Evolutionary conservation across 2,329 filamentous ascomycete species (phyloP).

Genomic region (Curvularia spicifera): DNA sequence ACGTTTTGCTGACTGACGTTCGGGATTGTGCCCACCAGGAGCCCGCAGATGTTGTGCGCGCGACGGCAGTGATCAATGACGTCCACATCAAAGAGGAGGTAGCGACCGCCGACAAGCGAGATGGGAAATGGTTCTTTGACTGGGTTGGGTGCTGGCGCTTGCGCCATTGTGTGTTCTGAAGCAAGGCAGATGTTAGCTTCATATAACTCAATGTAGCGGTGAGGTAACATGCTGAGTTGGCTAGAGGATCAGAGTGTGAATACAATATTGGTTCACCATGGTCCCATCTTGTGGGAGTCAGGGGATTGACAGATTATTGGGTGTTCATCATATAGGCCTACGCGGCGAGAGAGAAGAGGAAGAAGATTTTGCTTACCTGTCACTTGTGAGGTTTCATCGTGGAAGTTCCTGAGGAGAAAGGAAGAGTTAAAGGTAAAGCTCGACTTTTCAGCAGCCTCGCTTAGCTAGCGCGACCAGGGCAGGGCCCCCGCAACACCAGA

Average conservation of each 20-base stretch:
- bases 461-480: constrained; percentile 18
- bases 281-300: constrained; percentile 62
- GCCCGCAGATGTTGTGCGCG: constrained; percentile 81
- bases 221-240: constrained; percentile 20
- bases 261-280: constrained; percentile 57
- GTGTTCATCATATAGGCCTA: constrained; percentile 63
- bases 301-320: constrained; percentile 83
- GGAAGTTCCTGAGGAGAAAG: constrained; percentile 25
- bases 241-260: constrained; percentile 52
- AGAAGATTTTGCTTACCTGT: constrained; percentile 35
- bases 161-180: constrained; percentile 39
- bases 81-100: constrained; percentile 87
- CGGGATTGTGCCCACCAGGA: constrained; percentile 84
- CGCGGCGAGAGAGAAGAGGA: background rate
- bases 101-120: constrained; percentile 78
- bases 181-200: constrained; percentile 29
- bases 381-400: constrained; percentile 47
- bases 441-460: constrained; percentile 31
- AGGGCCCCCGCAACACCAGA: constrained; percentile 15
- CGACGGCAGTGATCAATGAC: constrained; percentile 79
- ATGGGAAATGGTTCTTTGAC: constrained; percentile 72
- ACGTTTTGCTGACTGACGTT: constrained; percentile 95
- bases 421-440: constrained; percentile 19
- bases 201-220: constrained; percentile 15
- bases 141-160: constrained; percentile 34